Evolutionary conservation across 176 grass and related monocot species (phyloP).

Genomic region (Zoysia pacifica): DNA sequence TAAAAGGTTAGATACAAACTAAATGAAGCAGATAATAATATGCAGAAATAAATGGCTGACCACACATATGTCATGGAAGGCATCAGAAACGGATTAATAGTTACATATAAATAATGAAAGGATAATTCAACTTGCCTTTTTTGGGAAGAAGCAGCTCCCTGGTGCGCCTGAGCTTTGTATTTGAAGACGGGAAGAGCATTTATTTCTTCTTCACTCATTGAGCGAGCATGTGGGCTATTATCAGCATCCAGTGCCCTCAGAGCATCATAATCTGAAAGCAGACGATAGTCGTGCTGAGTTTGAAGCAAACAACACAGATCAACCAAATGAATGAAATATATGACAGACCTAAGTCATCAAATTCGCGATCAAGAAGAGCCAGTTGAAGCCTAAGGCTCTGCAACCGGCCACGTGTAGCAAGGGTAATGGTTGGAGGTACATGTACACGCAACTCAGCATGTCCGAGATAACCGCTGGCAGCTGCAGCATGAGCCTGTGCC

Average conservation of each 20-base stretch:
- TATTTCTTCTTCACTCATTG: conserved; percentile 99
- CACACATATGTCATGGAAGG: conserved; percentile 6
- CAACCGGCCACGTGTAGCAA: conserved; percentile 73
- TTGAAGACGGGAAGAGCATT: conserved; percentile 91
- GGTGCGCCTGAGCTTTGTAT: conserved; percentile 62
- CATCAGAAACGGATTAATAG: not conserved
- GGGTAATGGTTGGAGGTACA: conserved; percentile 72
- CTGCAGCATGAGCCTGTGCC: conserved; percentile 68
- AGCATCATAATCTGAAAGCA: conserved; percentile 85
- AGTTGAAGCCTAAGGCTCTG: conserved; percentile 93
- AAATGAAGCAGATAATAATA: not conserved
- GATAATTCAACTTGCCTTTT: conserved; percentile 62
- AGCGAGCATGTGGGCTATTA: conserved; percentile 65
- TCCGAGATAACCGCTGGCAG: conserved; percentile 66
- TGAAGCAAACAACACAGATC: conserved; percentile 17
- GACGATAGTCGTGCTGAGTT: conserved; percentile 17
- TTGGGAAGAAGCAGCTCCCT: conserved; percentile 30
- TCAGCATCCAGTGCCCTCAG: conserved; percentile 86
- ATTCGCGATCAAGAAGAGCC: conserved; percentile 88
- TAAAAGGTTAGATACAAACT: conserved; percentile 35
- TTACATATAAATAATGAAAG: conserved; percentile 23
- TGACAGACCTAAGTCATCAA: conserved; percentile 89
- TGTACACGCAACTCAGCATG: conserved; percentile 83
- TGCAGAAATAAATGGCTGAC: conserved; percentile 7
- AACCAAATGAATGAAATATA: not conserved